Evolutionary conservation across 169 alveolate genomes (phyloP).

Genomic region (Plasmodium relictum): DNA sequence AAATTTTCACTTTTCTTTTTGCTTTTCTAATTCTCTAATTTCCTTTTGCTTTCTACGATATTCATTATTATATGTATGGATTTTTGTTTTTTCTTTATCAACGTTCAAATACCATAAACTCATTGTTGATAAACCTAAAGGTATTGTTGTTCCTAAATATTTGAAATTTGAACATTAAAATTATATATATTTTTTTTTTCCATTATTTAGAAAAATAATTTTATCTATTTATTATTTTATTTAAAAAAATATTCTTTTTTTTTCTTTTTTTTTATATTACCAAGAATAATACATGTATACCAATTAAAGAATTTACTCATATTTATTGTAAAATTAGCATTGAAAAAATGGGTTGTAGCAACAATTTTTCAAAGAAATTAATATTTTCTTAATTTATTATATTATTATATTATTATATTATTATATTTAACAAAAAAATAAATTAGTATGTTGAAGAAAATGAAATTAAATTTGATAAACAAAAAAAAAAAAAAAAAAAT

Average conservation of each 20-base stretch:
- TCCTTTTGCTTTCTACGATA: conserved; percentile 66
- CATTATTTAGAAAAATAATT: not conserved
- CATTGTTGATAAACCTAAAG: conserved; percentile 36
- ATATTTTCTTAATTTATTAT: no score
- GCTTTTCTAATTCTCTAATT: not conserved
- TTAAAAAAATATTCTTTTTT: not conserved
- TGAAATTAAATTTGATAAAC: not conserved
- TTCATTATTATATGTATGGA: conserved; percentile 64
- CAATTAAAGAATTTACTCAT: conserved; percentile 48
- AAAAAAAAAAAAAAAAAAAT: not conserved
- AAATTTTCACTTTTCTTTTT: not conserved
- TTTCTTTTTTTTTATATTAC: conserved; percentile 24
- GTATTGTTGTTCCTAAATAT: conserved; percentile 50
- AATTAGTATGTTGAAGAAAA: no score
- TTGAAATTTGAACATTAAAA: not conserved
- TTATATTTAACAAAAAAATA: no score
- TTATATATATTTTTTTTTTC: no score
- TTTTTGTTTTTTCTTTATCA: conserved; percentile 39
- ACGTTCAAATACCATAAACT: conserved; percentile 62
- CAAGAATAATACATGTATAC: conserved; percentile 42
- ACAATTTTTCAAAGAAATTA: no score
- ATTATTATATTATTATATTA: no score
- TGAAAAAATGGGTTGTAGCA: no score
- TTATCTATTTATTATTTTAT: not conserved
- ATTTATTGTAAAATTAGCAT: not conserved